phyloP scores from a whole-genome alignment of 768 basidiomycete species.

The Mycena pura region DNA sequence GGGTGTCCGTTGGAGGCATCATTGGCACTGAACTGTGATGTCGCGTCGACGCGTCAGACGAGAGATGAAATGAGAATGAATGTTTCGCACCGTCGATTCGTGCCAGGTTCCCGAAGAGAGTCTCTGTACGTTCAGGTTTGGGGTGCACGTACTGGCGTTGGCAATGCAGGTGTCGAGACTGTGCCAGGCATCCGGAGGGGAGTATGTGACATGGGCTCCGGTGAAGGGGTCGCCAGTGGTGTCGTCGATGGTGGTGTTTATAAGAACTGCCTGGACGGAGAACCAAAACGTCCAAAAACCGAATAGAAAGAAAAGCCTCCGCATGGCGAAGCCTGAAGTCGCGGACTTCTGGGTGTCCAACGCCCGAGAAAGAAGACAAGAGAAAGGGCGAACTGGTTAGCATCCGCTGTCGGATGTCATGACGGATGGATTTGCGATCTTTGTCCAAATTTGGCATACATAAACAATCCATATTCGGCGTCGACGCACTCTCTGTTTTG shows the following conservation, averaged over 20 bases:
- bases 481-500: too few species aligned
- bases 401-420: not conserved
- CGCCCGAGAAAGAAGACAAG: constrained; percentile 11
- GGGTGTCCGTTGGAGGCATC: constrained; percentile 22
- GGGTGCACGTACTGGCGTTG: constrained; percentile 31
- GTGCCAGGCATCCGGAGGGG: constrained; percentile 43
- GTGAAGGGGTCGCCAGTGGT: constrained; percentile 38
- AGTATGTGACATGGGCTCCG: constrained; percentile 39
- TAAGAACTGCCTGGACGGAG: constrained; percentile 24
- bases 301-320: constrained; percentile 1
- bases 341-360: constrained; percentile 24
- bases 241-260: constrained; percentile 53
- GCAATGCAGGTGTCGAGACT: constrained; percentile 33
- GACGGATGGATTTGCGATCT: too few species aligned
- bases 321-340: constrained; percentile 22
- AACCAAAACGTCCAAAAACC: constrained; percentile 11
- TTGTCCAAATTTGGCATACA: too few species aligned
- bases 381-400: not conserved
- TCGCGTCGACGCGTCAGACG: constrained; percentile 5
- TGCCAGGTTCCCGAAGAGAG: constrained; percentile 43
- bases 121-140: constrained; percentile 28
- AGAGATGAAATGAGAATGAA: not conserved
- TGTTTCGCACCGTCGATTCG: constrained; percentile 32
- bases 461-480: too few species aligned
- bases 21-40: constrained; percentile 19